A percentile compares a stretch with the other conserved stretches of the same genome.
Evolutionary conservation across 352 stramenopile genomes (phyloP).

Genomic region (Pythium guiyangense): DNA sequence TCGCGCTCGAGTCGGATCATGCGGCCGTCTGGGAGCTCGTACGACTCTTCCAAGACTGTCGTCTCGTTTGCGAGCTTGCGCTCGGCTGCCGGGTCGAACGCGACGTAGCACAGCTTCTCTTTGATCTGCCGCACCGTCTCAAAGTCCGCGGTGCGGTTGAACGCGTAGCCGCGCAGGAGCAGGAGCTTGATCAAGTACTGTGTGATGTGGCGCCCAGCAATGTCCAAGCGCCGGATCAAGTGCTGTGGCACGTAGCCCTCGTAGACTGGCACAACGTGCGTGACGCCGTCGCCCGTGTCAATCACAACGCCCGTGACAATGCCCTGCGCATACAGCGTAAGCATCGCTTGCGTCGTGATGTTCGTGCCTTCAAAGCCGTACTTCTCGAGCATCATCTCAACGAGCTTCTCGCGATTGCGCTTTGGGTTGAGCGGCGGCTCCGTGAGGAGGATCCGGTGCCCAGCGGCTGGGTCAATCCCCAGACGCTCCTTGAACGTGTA

Average conservation of each 20-base stretch:
- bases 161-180: slow-evolving; percentile 86
- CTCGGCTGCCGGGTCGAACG: slow-evolving; percentile 86
- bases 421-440: slow-evolving; percentile 92
- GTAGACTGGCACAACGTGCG: slow-evolving; percentile 88
- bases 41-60: slow-evolving; percentile 89
- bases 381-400: slow-evolving; percentile 93
- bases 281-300: slow-evolving; percentile 90
- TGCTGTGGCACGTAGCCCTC: slow-evolving; percentile 90
- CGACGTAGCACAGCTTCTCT: slow-evolving; percentile 93
- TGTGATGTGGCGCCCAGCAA: slow-evolving; percentile 87
- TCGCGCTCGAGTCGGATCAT: slow-evolving; percentile 94
- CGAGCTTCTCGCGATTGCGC: slow-evolving; percentile 88
- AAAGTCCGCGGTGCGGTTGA: slow-evolving; percentile 92
- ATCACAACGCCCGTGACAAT: slow-evolving; percentile 90
- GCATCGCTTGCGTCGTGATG: slow-evolving; percentile 91
- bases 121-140: slow-evolving; percentile 93
- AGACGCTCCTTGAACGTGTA: slow-evolving; percentile 94
- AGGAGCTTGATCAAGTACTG: slow-evolving; percentile 91
- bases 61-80: slow-evolving; percentile 87
- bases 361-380: slow-evolving; percentile 89
- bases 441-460: slow-evolving; percentile 89
- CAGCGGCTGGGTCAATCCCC: slow-evolving; percentile 49
- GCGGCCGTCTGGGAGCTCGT: slow-evolving; percentile 96
- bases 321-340: slow-evolving; percentile 91
- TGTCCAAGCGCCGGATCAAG: slow-evolving; percentile 88